Percentiles rank a stretch among this genome's conserved stretches.
Conservation (phyloP, 108 stramenopile genomes). For the Parmales sp. region DNA sequence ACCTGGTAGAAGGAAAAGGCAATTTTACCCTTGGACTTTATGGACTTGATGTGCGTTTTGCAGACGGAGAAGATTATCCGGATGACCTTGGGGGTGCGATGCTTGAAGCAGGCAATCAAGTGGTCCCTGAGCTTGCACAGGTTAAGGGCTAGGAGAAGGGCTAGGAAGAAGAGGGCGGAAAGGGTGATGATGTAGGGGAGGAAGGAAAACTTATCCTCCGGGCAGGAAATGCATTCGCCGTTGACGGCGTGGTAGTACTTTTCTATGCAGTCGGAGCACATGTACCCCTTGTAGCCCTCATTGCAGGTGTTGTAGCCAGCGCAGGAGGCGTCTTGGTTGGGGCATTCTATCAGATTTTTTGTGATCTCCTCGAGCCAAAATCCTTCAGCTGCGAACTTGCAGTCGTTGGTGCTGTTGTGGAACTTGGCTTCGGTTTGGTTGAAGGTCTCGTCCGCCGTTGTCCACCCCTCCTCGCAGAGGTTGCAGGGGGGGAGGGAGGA, state of each 20-base stretch:
- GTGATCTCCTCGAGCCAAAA: too few species aligned
- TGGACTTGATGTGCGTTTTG: background rate
- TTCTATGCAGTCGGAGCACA: background rate
- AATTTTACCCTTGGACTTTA: background rate
- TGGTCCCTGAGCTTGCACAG: background rate
- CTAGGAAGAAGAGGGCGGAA: background rate
- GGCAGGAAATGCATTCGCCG: background rate
- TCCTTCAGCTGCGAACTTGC: too few species aligned
- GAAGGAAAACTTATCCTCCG: background rate
- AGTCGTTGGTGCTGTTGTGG: too few species aligned
- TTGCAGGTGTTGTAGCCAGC: background rate
- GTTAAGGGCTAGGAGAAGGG: background rate
- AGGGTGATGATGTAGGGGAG: background rate
- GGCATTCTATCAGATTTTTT: too few species aligned
- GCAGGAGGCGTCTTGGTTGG: too few species aligned
- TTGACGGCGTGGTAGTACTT: background rate
- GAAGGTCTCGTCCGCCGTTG: too few species aligned
- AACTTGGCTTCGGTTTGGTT: too few species aligned
- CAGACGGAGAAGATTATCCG: background rate
- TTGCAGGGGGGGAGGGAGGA: background rate
- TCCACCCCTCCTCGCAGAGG: background rate
- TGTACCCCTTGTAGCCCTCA: background rate
- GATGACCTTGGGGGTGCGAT: background rate
- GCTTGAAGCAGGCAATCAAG: background rate
- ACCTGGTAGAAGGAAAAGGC: conserved; percentile 1